A percentile compares a stretch with the other conserved stretches of the same genome.
Evolutionary conservation across 2,329 filamentous ascomycete species (phyloP).

Genomic region (Neonectria neomacrospora): DNA sequence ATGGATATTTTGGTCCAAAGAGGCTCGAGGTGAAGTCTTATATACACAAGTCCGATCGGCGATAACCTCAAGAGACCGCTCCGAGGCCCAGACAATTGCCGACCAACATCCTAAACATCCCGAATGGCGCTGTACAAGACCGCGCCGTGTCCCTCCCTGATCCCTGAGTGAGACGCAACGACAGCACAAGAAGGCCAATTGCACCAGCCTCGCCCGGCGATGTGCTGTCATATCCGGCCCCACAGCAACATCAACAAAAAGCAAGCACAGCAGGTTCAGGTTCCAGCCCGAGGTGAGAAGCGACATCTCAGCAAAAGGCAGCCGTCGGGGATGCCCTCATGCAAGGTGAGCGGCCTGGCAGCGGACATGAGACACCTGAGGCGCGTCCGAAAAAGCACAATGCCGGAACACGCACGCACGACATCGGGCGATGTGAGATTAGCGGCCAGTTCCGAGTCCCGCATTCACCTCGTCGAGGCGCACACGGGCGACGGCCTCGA

Average conservation of each 20-base stretch:
- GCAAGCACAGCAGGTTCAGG: slow-evolving; percentile 15
- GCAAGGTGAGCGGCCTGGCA: background rate
- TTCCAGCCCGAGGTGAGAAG: background rate
- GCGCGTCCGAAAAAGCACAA: slow-evolving; percentile 7
- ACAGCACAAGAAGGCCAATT: slow-evolving; percentile 9
- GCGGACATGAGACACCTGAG: background rate
- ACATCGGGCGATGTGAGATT: slow-evolving; percentile 25
- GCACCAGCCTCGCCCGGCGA: slow-evolving; percentile 13
- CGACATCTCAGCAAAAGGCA: background rate
- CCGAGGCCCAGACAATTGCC: slow-evolving; percentile 2
- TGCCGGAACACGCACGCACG: slow-evolving; percentile 10
- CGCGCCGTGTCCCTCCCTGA: slow-evolving; percentile 10
- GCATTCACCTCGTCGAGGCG: slow-evolving; percentile 14
- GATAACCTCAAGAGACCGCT: slow-evolving; percentile 8
- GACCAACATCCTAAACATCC: slow-evolving; percentile 20
- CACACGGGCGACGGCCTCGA: slow-evolving; percentile 14
- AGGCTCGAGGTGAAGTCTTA: slow-evolving; percentile 36
- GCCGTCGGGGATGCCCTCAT: background rate
- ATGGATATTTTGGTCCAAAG: slow-evolving; percentile 19
- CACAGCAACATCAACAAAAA: slow-evolving; percentile 10
- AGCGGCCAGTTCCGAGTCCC: slow-evolving; percentile 23
- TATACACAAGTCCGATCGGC: slow-evolving; percentile 34
- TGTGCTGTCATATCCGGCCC: slow-evolving; percentile 25
- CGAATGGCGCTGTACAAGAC: slow-evolving; percentile 13
- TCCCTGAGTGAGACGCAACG: slow-evolving; percentile 21